Conservation (phyloP, 257 asterid genomes). For the Penstemon eatonii region DNA sequence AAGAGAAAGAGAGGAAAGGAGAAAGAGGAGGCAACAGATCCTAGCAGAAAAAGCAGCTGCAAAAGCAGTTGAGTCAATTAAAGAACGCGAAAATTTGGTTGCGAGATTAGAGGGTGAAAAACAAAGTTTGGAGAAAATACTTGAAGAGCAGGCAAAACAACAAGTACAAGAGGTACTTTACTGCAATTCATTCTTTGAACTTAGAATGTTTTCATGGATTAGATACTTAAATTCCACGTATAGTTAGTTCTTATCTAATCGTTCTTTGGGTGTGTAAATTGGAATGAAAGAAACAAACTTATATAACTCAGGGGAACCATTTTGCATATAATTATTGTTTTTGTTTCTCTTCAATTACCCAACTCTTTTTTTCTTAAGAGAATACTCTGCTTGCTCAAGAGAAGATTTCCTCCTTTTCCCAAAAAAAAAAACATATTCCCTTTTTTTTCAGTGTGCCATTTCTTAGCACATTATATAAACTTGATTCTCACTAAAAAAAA, state of each 20-base stretch:
- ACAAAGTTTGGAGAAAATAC: slow-evolving; percentile 90
- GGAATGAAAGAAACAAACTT: slow-evolving; percentile 2
- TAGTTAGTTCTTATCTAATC: slow-evolving; percentile 10
- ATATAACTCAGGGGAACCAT: not conserved
- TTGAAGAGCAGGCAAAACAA: slow-evolving; percentile 85
- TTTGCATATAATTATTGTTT: not conserved
- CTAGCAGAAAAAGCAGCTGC: slow-evolving; percentile 93
- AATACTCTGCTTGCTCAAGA: not conserved
- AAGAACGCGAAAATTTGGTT: slow-evolving; percentile 81
- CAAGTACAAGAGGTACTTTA: slow-evolving; percentile 83
- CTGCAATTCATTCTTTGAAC: slow-evolving; percentile 11
- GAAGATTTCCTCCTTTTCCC: slow-evolving; percentile 14
- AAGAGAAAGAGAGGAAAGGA: slow-evolving; percentile 82
- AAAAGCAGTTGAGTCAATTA: slow-evolving; percentile 79
- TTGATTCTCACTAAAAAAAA: too few relatives aligned
- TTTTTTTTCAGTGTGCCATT: too few relatives aligned
- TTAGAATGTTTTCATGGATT: slow-evolving; percentile 6
- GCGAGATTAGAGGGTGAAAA: slow-evolving; percentile 97
- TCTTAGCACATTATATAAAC: too few relatives aligned
- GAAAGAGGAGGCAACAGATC: slow-evolving; percentile 80
- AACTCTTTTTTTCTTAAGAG: not conserved
- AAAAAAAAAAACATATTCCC: not conserved
- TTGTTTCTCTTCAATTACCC: not conserved
- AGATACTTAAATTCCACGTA: slow-evolving; percentile 17
- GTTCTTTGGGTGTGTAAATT: slow-evolving; percentile 19